Evolutionary conservation across 73 alveolate species (phyloP).

Genomic region (Durusdinium trenchii): DNA sequence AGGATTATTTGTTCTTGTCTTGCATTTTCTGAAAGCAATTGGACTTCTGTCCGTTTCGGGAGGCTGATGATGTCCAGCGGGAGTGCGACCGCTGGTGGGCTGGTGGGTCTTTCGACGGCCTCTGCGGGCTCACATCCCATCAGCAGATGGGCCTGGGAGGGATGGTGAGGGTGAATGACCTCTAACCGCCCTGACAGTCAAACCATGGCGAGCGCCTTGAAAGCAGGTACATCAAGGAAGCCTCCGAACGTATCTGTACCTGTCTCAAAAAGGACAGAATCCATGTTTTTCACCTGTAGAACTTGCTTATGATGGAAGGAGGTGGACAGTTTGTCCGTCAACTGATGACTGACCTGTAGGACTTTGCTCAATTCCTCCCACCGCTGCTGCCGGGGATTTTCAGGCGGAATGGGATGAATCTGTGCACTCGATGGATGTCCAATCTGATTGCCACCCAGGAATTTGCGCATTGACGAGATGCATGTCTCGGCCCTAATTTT

Average conservation of each 20-base stretch:
- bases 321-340: not conserved
- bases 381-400: constrained; percentile 92
- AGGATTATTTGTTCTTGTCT: too few relatives aligned
- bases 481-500: not conserved
- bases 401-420: not conserved
- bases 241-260: constrained; percentile 92
- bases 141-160: too few relatives aligned
- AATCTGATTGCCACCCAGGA: not conserved
- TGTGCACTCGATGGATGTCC: not conserved
- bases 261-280: constrained; percentile 64
- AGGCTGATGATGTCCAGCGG: constrained; percentile 82
- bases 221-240: constrained; percentile 85
- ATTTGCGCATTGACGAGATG: constrained; percentile 81
- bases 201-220: not conserved
- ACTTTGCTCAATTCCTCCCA: constrained; percentile 73
- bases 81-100: constrained; percentile 34
- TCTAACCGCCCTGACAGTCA: too few relatives aligned
- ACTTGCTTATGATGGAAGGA: not conserved
- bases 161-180: too few relatives aligned
- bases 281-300: not conserved
- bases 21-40: too few relatives aligned
- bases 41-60: too few relatives aligned
- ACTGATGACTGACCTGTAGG: not conserved
- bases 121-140: too few relatives aligned
- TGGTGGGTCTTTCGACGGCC: too few relatives aligned